Evolutionary conservation across 2,329 filamentous ascomycete species (phyloP).

Genomic region (Alternaria tenuissima): DNA sequence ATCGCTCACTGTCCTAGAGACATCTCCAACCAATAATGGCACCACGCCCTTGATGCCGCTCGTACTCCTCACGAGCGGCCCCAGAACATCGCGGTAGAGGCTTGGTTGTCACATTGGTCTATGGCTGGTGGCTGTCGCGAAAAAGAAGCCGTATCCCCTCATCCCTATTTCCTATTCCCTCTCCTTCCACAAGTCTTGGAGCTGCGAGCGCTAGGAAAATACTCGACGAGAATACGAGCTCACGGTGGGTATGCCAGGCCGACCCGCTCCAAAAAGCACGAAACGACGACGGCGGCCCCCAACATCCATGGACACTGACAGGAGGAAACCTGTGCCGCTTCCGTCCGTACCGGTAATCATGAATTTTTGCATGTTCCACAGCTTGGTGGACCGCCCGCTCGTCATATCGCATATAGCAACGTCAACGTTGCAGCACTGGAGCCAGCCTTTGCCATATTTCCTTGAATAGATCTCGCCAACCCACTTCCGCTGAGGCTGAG

Average conservation of each 20-base stretch:
- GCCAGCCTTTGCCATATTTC: conserved; percentile 6
- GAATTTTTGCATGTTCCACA: conserved; percentile 19
- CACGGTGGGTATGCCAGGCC: conserved; percentile 23
- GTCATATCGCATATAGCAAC: conserved; percentile 18
- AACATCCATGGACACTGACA: conserved; percentile 17
- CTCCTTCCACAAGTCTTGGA: background rate
- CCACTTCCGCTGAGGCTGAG: conserved; percentile 18
- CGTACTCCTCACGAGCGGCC: conserved; percentile 13
- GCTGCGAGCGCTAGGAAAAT: conserved; percentile 25
- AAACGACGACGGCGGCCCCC: conserved; percentile 17
- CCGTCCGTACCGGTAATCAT: conserved; percentile 9
- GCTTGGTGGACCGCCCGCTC: conserved; percentile 21
- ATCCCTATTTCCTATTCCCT: conserved; percentile 16
- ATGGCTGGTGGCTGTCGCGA: conserved; percentile 14
- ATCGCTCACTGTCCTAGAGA: conserved; percentile 11
- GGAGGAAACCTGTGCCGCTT: conserved; percentile 4
- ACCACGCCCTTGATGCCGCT: conserved; percentile 12
- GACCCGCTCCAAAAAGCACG: conserved; percentile 25
- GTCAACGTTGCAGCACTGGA: conserved; percentile 14
- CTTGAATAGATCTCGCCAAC: conserved; percentile 6
- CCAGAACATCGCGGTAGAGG: conserved; percentile 18
- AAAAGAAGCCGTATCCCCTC: conserved; percentile 5
- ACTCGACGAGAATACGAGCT: conserved; percentile 25
- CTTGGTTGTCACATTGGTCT: conserved; percentile 20
- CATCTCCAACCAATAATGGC: conserved; percentile 11